Conservation (phyloP, 352 stramenopile genomes). For the Pythium chondricola region DNA sequence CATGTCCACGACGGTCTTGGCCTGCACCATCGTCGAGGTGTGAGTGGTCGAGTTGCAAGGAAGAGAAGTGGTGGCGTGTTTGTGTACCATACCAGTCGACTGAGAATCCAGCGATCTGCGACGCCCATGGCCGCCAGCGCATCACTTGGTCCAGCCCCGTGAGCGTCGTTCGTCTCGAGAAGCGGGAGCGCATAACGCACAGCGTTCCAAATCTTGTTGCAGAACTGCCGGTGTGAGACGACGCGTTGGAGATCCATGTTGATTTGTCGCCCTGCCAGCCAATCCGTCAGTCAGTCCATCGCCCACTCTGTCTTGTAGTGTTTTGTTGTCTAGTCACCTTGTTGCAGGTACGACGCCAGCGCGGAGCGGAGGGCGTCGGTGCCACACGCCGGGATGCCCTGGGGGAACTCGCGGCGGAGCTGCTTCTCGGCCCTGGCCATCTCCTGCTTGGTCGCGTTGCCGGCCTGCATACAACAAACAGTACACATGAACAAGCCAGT, state of each 20-base stretch:
- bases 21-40: background rate
- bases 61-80: too few relatives aligned
- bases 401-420: conserved; percentile 94
- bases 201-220: conserved; percentile 89
- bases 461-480: conserved; percentile 40
- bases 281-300: background rate
- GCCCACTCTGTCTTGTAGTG: too few relatives aligned
- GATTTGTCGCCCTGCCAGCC: conserved; percentile 58
- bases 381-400: conserved; percentile 97
- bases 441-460: conserved; percentile 85
- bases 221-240: conserved; percentile 82
- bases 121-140: conserved; percentile 35
- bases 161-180: conserved; percentile 21
- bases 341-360: conserved; percentile 92
- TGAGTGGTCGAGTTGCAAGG: background rate
- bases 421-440: conserved; percentile 95
- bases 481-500: too few relatives aligned
- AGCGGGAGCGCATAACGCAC: conserved; percentile 71
- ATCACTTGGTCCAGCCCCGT: background rate
- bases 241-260: conserved; percentile 86
- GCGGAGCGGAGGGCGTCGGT: conserved; percentile 97
- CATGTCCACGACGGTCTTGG: conserved; percentile 30
- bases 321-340: conserved; percentile 49
- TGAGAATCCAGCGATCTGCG: conserved; percentile 81
- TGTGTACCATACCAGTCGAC: conserved; percentile 49